phyloP scores from a whole-genome alignment of 2,329 filamentous ascomycete genomes.

The Penicillium italicum region DNA sequence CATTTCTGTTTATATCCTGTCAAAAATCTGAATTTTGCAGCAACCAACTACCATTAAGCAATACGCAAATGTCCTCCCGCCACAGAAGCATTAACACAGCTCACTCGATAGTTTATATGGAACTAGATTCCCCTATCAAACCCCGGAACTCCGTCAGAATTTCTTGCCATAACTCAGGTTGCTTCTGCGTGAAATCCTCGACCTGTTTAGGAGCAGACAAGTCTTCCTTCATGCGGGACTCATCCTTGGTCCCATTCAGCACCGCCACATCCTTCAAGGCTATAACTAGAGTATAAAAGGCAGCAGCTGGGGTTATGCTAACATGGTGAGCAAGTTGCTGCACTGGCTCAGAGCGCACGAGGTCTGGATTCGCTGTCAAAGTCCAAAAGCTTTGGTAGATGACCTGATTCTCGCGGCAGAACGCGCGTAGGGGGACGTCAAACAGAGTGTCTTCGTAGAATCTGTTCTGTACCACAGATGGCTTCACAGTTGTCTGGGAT shows the following conservation, averaged over 20 bases:
- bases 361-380: conserved; percentile 54
- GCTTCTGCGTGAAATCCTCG: conserved; percentile 42
- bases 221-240: conserved; percentile 52
- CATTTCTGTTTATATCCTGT: neutral
- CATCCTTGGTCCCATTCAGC: conserved; percentile 56
- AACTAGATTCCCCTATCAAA: conserved; percentile 31
- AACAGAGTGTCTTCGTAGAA: conserved; percentile 61
- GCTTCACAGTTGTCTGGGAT: conserved; percentile 47
- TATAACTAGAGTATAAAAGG: conserved; percentile 56
- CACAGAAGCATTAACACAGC: neutral
- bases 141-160: conserved; percentile 50
- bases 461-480: conserved; percentile 70
- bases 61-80: neutral
- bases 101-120: neutral
- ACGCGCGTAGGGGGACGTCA: conserved; percentile 58
- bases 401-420: conserved; percentile 52
- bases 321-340: conserved; percentile 46
- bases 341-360: conserved; percentile 51
- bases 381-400: conserved; percentile 62
- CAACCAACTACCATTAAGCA: neutral
- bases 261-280: conserved; percentile 50
- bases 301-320: conserved; percentile 45
- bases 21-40: neutral
- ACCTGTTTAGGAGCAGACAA: conserved; percentile 45
- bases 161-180: conserved; percentile 50